Percentiles rank a stretch among this genome's conserved stretches.
Conservation (phyloP, 1,139 yeast genomes). For the Hyphopichia fennica region DNA sequence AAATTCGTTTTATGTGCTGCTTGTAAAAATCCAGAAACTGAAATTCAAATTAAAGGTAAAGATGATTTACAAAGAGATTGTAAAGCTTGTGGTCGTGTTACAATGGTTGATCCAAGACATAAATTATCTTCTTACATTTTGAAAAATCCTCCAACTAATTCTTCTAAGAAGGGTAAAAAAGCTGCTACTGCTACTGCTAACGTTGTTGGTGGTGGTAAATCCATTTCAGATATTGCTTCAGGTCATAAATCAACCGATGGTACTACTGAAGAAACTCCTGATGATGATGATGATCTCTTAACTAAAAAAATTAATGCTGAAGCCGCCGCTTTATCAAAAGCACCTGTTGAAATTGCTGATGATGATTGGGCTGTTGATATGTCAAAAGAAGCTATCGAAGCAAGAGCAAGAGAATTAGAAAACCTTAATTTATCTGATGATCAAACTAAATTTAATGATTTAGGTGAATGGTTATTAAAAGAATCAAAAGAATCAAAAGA, state of each 20-base stretch:
- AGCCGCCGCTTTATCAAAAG: slow-evolving; percentile 62
- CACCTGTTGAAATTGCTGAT: slow-evolving; percentile 67
- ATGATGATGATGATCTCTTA: slow-evolving; percentile 73
- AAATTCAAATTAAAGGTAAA: slow-evolving; percentile 75
- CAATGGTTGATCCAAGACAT: slow-evolving; percentile 82
- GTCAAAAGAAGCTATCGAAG: slow-evolving; percentile 94
- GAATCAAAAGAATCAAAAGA: slow-evolving; percentile 55
- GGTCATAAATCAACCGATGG: slow-evolving; percentile 42
- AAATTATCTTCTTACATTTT: slow-evolving; percentile 82
- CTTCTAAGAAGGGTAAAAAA: slow-evolving; percentile 59
- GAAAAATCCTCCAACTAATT: slow-evolving; percentile 84
- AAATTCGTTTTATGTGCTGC: slow-evolving; percentile 92
- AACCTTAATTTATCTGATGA: slow-evolving; percentile 48
- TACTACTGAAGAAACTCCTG: slow-evolving; percentile 30
- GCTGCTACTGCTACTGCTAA: slow-evolving; percentile 91
- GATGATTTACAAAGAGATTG: slow-evolving; percentile 86
- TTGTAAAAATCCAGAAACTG: slow-evolving; percentile 98
- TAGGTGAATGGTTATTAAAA: slow-evolving; percentile 84
- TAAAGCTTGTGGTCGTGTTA: slow-evolving; percentile 96
- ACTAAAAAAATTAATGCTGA: slow-evolving; percentile 83
- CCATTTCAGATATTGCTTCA: slow-evolving; percentile 74
- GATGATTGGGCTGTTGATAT: slow-evolving; percentile 99
- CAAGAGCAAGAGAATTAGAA: slow-evolving; percentile 87
- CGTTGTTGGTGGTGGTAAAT: slow-evolving; percentile 84
- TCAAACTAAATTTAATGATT: slow-evolving; percentile 60